Conservation (phyloP, 106 monocot genomes). For the Acorus gramineus region DNA sequence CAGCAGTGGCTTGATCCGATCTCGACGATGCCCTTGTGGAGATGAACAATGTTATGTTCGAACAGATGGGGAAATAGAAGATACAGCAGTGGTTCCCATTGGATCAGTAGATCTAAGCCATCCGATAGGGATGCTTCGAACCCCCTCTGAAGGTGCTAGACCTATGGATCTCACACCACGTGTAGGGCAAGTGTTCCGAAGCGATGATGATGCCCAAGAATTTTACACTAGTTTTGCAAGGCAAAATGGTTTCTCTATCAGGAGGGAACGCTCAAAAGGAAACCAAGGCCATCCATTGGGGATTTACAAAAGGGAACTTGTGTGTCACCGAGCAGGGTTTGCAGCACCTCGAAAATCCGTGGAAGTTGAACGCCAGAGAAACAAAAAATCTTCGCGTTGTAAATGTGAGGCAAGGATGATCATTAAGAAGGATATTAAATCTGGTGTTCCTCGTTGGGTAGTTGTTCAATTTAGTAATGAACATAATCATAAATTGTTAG, state of each 20-base stretch:
- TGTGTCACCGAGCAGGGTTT: constrained; percentile 73
- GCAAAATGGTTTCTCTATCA: constrained; percentile 61
- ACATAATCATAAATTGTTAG: constrained; percentile 75
- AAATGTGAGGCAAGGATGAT: constrained; percentile 83
- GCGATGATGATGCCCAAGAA: constrained; percentile 70
- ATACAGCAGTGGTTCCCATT: background rate
- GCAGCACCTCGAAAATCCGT: constrained; percentile 36
- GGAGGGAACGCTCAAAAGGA: constrained; percentile 78
- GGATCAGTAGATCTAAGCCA: constrained; percentile 17
- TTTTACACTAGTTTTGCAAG: constrained; percentile 61
- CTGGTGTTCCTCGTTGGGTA: constrained; percentile 42
- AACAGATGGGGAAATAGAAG: constrained; percentile 14
- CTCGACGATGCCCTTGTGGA: constrained; percentile 35
- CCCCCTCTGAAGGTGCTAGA: constrained; percentile 3
- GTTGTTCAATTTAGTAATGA: constrained; percentile 65
- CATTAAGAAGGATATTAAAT: constrained; percentile 50
- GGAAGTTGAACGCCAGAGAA: constrained; percentile 50
- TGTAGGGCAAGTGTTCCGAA: constrained; percentile 62
- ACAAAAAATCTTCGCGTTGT: constrained; percentile 58
- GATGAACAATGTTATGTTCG: constrained; percentile 26
- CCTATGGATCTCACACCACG: constrained; percentile 26
- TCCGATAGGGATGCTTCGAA: constrained; percentile 16
- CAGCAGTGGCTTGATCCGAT: constrained; percentile 5
- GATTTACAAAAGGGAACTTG: constrained; percentile 68
- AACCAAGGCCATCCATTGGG: constrained; percentile 72